Evolutionary conservation across 2,329 filamentous ascomycete species (phyloP).

Genomic region (Fusarium nanum): DNA sequence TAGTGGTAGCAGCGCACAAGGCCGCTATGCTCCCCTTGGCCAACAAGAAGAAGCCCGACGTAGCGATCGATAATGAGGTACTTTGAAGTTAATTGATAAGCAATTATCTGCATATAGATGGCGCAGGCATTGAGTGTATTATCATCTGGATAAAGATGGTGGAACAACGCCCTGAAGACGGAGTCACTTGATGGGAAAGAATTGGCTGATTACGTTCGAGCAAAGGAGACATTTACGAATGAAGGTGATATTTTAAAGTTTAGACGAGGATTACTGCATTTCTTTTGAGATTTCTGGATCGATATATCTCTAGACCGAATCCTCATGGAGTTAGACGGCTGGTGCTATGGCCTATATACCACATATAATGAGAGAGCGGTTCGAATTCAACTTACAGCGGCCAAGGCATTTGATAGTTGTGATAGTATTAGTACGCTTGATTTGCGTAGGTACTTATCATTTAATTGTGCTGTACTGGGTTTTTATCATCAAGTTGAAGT

Average conservation of each 20-base stretch:
- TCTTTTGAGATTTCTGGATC: constrained; percentile 25
- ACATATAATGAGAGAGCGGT: constrained; percentile 33
- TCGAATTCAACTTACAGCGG: neutral
- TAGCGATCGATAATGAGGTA: constrained; percentile 41
- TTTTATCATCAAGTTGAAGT: neutral
- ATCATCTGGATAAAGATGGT: constrained; percentile 31
- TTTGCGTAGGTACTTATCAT: neutral
- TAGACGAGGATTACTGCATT: constrained; percentile 20
- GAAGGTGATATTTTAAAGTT: constrained; percentile 23
- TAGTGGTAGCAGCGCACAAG: constrained; percentile 54
- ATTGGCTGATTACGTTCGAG: neutral
- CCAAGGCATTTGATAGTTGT: neutral
- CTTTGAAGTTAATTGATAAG: constrained; percentile 43
- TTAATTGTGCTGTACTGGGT: neutral
- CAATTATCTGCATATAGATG: constrained; percentile 56
- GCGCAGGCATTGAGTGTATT: constrained; percentile 39
- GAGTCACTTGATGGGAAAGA: constrained; percentile 25
- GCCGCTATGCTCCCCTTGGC: constrained; percentile 57
- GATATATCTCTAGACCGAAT: constrained; percentile 37
- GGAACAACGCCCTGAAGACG: constrained; percentile 15
- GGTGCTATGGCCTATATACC: constrained; percentile 21
- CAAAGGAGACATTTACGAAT: constrained; percentile 24
- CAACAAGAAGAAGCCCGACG: constrained; percentile 55
- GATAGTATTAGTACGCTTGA: neutral
- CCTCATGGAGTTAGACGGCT: constrained; percentile 35